A percentile compares a stretch with the other conserved stretches of the same genome.
Evolutionary conservation across 768 basidiomycete species (phyloP).

Genomic region (Tulasnella calospora): DNA sequence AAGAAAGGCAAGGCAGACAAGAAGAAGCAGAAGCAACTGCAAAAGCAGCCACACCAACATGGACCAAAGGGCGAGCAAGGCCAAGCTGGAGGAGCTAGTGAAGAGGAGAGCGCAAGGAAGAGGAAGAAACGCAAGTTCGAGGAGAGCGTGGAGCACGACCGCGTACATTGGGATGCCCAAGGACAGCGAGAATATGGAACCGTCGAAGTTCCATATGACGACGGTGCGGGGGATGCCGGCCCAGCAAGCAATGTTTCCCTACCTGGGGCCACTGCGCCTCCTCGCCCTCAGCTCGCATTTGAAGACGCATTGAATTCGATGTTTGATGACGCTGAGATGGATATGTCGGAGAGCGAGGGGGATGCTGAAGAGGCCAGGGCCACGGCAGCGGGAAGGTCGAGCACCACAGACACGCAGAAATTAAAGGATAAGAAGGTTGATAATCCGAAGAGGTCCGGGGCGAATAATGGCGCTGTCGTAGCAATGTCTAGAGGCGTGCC

Average conservation of each 20-base stretch:
- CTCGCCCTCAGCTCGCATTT: not conserved
- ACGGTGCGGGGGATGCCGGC: not conserved
- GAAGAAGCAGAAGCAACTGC: not conserved
- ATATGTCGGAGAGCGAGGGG: not conserved
- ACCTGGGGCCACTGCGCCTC: not conserved
- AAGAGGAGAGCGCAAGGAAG: conserved; percentile 5
- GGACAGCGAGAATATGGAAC: not conserved
- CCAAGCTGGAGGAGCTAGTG: not conserved
- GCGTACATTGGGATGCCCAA: conserved; percentile 18
- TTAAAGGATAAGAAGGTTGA: not conserved
- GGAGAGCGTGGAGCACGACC: conserved; percentile 18
- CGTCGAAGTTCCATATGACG: conserved; percentile 10
- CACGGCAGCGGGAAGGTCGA: not conserved
- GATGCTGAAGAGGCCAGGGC: not conserved
- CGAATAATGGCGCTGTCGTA: not conserved
- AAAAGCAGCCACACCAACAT: not conserved
- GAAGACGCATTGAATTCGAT: not conserved
- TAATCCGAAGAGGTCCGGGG: not conserved
- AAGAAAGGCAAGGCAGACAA: not conserved
- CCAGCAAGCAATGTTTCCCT: not conserved
- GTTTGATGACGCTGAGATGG: not conserved
- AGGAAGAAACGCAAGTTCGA: conserved; percentile 10
- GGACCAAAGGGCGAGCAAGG: not conserved
- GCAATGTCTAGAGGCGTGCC: not conserved
- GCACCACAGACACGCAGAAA: not conserved